These are phyloP conservation scores for Capsicum baccatum DNA, from an alignment of 257 asterid genomes.

Conservation along the genomic window DNA sequence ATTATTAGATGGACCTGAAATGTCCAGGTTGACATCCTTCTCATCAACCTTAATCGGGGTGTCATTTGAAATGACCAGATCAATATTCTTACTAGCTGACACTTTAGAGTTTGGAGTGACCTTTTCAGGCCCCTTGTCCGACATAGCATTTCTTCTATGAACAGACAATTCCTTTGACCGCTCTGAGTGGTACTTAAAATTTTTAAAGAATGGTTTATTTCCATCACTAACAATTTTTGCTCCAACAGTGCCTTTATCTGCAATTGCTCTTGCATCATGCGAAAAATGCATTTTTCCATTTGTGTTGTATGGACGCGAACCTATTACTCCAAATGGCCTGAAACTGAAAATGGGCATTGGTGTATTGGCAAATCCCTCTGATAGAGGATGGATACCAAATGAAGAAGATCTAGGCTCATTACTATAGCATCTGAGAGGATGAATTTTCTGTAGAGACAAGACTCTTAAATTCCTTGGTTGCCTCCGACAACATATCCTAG, in stretches of 20 bases:
- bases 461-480: constrained; percentile 43
- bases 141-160: constrained; percentile 46
- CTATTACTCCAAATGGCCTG: constrained; percentile 41
- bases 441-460: constrained; percentile 40
- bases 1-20: constrained; percentile 30
- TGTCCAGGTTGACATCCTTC: constrained; percentile 35
- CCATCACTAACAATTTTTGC: constrained; percentile 42
- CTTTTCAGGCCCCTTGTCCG: constrained; percentile 41
- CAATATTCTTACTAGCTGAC: constrained; percentile 40
- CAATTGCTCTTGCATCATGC: constrained; percentile 47
- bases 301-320: constrained; percentile 37
- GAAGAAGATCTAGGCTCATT: constrained; percentile 43
- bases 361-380: constrained; percentile 43
- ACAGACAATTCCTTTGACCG: constrained; percentile 43
- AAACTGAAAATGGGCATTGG: constrained; percentile 39
- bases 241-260: constrained; percentile 33
- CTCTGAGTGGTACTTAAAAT: constrained; percentile 40
- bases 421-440: constrained; percentile 39
- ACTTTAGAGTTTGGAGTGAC: constrained; percentile 40
- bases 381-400: constrained; percentile 40
- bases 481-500: constrained; percentile 47
- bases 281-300: constrained; percentile 54
- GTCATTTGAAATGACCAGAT: constrained; percentile 41
- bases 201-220: constrained; percentile 39
- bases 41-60: constrained; percentile 35